A percentile compares a stretch with the other conserved stretches of the same genome.
Conservation (phyloP, 495 filamentous ascomycete species). For the Collariella sp. region DNA sequence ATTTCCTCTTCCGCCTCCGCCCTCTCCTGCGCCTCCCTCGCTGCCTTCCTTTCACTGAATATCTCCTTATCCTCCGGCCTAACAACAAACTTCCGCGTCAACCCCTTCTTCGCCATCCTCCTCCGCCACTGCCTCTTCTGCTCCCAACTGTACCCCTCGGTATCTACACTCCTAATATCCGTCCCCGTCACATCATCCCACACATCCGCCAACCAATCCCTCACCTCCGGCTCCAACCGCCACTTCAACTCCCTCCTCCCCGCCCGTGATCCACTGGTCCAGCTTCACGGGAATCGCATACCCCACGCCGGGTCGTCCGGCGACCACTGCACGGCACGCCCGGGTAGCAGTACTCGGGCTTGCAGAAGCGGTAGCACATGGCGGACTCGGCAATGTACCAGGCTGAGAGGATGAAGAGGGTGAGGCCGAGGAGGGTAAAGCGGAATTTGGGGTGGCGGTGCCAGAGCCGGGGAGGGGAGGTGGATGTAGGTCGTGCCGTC, state of each 20-base stretch:
- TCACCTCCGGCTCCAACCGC: constrained; percentile 26
- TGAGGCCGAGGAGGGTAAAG: constrained; percentile 51
- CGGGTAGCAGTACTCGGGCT: constrained; percentile 43
- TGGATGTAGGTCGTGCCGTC: constrained; percentile 26
- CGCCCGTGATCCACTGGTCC: constrained; percentile 46
- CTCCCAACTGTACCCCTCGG: constrained; percentile 17
- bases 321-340: constrained; percentile 39
- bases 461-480: constrained; percentile 52
- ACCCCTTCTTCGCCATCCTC: constrained; percentile 34
- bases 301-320: constrained; percentile 45
- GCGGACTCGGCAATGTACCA: constrained; percentile 54
- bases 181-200: constrained; percentile 33
- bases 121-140: constrained; percentile 32
- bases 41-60: constrained; percentile 28
- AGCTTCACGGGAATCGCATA: constrained; percentile 48
- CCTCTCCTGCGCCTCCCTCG: constrained; percentile 26
- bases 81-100: constrained; percentile 23
- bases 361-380: constrained; percentile 56
- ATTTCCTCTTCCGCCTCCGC: constrained; percentile 20
- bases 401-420: constrained; percentile 36
- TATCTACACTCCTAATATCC: constrained; percentile 32
- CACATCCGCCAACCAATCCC: constrained; percentile 35
- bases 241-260: constrained; percentile 25
- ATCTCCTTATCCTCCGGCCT: constrained; percentile 27
- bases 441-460: constrained; percentile 36